A percentile compares a stretch with the other conserved stretches of the same genome.
phyloP scores from a whole-genome alignment of 257 asterid genomes.

The Ehretia macrophylla region DNA sequence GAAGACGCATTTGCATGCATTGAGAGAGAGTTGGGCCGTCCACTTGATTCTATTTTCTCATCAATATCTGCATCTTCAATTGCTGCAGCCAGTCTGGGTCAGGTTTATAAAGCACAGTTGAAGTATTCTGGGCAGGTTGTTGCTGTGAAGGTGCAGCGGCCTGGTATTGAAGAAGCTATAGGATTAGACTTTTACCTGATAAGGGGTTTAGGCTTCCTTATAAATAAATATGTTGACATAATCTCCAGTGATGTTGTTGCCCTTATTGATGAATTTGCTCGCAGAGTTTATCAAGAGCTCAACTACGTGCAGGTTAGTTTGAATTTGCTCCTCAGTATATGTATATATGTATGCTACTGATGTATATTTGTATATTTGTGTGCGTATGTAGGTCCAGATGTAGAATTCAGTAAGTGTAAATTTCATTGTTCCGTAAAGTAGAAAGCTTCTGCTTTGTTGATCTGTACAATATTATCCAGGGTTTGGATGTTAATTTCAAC shows the following conservation, averaged over 20 bases:
- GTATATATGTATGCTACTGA: neutral
- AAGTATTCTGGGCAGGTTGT: slow-evolving; percentile 82
- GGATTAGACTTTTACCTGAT: slow-evolving; percentile 89
- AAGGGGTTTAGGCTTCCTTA: slow-evolving; percentile 76
- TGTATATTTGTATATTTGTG: neutral
- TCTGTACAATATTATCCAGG: slow-evolving; percentile 22
- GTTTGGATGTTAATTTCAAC: slow-evolving; percentile 58
- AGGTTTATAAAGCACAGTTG: slow-evolving; percentile 91
- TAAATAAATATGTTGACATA: slow-evolving; percentile 72
- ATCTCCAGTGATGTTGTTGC: slow-evolving; percentile 86
- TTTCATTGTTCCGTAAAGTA: neutral
- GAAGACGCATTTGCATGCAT: slow-evolving; percentile 89
- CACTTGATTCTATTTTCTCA: slow-evolving; percentile 74
- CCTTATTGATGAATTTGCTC: slow-evolving; percentile 91
- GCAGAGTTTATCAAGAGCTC: slow-evolving; percentile 96
- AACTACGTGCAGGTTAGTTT: slow-evolving; percentile 89
- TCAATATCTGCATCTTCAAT: slow-evolving; percentile 88
- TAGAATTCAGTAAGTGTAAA: neutral
- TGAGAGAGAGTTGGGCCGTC: slow-evolving; percentile 77
- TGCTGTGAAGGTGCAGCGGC: slow-evolving; percentile 98
- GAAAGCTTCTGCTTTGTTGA: slow-evolving; percentile 6
- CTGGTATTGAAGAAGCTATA: slow-evolving; percentile 91
- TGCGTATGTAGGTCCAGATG: neutral
- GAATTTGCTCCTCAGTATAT: neutral
- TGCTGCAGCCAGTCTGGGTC: slow-evolving; percentile 99